Evolutionary conservation across 768 basidiomycete species (phyloP).

Genomic region (Lactarius pseudohatsudake): DNA sequence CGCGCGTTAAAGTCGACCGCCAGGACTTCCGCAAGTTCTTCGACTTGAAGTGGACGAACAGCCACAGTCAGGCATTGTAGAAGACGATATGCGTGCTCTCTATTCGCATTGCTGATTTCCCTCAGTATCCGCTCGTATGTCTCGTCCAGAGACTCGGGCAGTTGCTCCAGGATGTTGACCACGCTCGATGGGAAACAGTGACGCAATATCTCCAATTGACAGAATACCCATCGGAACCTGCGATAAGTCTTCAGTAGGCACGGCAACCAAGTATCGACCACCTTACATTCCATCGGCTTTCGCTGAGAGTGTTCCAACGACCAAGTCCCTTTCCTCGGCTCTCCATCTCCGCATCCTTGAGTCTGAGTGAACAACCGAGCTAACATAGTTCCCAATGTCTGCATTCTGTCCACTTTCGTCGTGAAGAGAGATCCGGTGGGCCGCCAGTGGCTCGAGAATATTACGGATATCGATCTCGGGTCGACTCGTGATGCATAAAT

Average conservation of each 20-base stretch:
- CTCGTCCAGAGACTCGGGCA: slow-evolving; percentile 1
- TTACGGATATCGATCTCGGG: not conserved
- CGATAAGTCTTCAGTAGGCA: too few species aligned
- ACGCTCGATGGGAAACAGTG: not conserved
- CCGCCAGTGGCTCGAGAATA: not conserved
- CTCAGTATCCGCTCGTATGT: not conserved
- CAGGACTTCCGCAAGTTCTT: too few species aligned
- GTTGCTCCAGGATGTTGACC: not conserved
- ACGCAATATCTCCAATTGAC: not conserved
- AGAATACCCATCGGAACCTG: slow-evolving; percentile 5
- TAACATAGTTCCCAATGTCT: not conserved
- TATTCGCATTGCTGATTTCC: not conserved
- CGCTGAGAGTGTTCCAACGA: not conserved
- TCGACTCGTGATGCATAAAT: too few species aligned
- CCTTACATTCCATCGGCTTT: slow-evolving; percentile 8
- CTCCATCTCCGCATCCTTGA: not conserved
- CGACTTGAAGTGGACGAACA: too few species aligned
- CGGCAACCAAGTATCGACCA: not conserved
- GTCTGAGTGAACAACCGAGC: not conserved
- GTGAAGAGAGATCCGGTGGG: not conserved
- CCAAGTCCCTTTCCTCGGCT: not conserved
- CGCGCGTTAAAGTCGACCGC: too few species aligned
- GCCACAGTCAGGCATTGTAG: too few species aligned
- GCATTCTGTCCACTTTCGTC: too few species aligned
- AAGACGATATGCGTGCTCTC: not conserved